phyloP scores from a whole-genome alignment of 306 rosid species.

The Crotalaria pallida region DNA sequence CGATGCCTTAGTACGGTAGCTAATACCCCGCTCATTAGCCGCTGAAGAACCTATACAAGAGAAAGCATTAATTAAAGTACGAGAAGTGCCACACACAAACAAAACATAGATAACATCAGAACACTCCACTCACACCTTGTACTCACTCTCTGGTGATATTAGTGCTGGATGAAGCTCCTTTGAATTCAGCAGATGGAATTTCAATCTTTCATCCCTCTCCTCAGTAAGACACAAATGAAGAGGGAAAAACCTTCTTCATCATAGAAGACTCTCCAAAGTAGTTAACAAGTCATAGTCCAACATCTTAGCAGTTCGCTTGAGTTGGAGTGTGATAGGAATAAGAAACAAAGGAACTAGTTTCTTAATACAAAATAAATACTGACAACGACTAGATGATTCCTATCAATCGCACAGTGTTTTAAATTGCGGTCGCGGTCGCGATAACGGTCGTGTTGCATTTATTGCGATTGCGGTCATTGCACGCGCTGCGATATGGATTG shows the following conservation, averaged over 20 bases:
- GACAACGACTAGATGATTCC: no score
- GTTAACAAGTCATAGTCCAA: neutral
- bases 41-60: slow-evolving; percentile 75
- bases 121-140: slow-evolving; percentile 99
- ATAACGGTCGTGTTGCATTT: no score
- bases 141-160: slow-evolving; percentile 98
- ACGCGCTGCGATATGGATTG: no score
- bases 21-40: slow-evolving; percentile 72
- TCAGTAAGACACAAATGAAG: slow-evolving; percentile 31
- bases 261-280: neutral
- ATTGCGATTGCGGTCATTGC: no score
- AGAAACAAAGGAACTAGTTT: no score
- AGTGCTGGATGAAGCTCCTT: slow-evolving; percentile 99
- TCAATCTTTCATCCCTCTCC: slow-evolving; percentile 92
- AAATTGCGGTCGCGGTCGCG: no score
- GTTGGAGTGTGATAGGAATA: no score
- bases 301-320: neutral
- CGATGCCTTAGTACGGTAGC: slow-evolving; percentile 71
- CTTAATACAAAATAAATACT: no score
- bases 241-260: neutral
- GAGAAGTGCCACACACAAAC: slow-evolving; percentile 18
- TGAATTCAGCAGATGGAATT: slow-evolving; percentile 76
- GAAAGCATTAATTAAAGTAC: slow-evolving; percentile 30
- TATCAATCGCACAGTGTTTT: no score
- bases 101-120: slow-evolving; percentile 26